Evolutionary conservation across 345 rosid genomes (phyloP).

Genomic region (Populus deltoides): DNA sequence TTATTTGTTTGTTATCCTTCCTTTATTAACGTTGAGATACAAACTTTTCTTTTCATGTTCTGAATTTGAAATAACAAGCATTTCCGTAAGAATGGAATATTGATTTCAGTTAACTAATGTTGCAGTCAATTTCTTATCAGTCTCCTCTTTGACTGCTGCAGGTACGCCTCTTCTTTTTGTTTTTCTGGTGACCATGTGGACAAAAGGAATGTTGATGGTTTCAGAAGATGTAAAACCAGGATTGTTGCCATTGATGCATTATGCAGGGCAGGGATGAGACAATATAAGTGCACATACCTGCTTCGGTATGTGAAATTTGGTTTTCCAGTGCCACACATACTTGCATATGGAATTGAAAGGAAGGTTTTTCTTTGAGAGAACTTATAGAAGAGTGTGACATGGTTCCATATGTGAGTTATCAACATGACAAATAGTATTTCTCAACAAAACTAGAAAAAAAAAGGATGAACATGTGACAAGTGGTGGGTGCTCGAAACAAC

Average conservation of each 20-base stretch:
- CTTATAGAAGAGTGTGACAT: not conserved
- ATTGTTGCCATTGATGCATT: slow-evolving; percentile 87
- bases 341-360: not conserved
- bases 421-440: not conserved
- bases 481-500: not conserved
- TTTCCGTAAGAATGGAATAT: not conserved
- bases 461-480: not conserved
- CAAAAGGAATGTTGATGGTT: slow-evolving; percentile 49
- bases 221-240: slow-evolving; percentile 60
- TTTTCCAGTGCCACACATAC: not conserved
- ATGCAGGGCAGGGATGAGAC: slow-evolving; percentile 55
- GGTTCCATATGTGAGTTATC: not conserved
- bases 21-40: not conserved
- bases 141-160: slow-evolving; percentile 29
- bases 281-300: slow-evolving; percentile 46
- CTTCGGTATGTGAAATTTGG: slow-evolving; percentile 51
- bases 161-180: slow-evolving; percentile 91
- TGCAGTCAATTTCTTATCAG: slow-evolving; percentile 19
- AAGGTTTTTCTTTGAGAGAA: not conserved
- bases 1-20: not conserved
- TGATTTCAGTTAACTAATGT: slow-evolving; percentile 9
- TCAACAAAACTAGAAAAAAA: too few relatives aligned
- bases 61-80: not conserved
- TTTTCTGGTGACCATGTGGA: slow-evolving; percentile 77
- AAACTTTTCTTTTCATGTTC: not conserved